Evolutionary conservation across 768 basidiomycete genomes (phyloP).

Genomic region (Hypsizygus marmoreus): DNA sequence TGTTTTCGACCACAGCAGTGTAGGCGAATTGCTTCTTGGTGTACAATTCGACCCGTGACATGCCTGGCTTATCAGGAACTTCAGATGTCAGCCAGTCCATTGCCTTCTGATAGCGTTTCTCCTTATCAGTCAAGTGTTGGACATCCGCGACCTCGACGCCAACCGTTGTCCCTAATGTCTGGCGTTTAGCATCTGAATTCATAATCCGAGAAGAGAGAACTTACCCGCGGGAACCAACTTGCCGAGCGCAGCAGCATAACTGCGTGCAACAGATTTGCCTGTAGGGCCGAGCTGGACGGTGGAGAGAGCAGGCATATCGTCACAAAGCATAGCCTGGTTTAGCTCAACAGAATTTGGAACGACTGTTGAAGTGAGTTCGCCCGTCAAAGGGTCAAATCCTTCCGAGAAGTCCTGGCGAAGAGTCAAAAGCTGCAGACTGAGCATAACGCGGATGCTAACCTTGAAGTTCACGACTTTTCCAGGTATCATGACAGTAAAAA

Average conservation of each 20-base stretch:
- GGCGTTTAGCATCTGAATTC: too few species aligned
- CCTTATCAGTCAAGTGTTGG: slow-evolving; percentile 1
- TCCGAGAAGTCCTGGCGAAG: neutral
- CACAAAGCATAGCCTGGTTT: slow-evolving; percentile 6
- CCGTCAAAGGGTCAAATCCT: slow-evolving; percentile 1
- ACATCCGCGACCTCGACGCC: slow-evolving; percentile 6
- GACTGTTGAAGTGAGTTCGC: neutral
- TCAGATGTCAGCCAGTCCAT: slow-evolving; percentile 4
- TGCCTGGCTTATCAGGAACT: neutral
- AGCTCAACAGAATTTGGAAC: slow-evolving; percentile 1
- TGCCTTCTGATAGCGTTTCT: slow-evolving; percentile 1
- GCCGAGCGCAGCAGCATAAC: slow-evolving; percentile 8
- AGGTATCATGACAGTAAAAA: slow-evolving; percentile 10
- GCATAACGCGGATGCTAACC: neutral
- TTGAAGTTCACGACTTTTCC: slow-evolving; percentile 7
- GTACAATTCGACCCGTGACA: slow-evolving; percentile 4
- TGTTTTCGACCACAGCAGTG: slow-evolving; percentile 1
- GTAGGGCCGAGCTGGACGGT: slow-evolving; percentile 11
- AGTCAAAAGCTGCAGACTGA: neutral
- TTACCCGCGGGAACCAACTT: slow-evolving; percentile 5
- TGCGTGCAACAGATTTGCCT: slow-evolving; percentile 9
- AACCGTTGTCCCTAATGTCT: slow-evolving; percentile 3
- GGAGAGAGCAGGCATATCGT: slow-evolving; percentile 7
- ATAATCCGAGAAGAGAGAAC: too few species aligned
- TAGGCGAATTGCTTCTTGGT: slow-evolving; percentile 3